phyloP scores from a whole-genome alignment of 768 basidiomycete genomes.

The Tricholoma furcatifolium region DNA sequence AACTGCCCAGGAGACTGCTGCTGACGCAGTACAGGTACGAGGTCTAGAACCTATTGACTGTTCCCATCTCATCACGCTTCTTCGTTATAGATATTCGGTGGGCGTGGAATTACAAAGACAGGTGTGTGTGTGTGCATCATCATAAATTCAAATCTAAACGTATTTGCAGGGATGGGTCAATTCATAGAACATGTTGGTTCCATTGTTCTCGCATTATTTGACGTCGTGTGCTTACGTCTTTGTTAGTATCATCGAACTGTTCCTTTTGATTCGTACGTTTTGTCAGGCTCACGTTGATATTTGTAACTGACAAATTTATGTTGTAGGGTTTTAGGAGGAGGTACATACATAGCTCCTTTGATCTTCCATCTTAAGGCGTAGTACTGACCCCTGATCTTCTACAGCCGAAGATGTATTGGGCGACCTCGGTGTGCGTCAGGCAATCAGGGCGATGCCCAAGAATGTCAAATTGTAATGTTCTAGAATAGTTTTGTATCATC shows the following conservation, averaged over 20 bases:
- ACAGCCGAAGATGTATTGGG: constrained; percentile 76
- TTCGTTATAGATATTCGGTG: constrained; percentile 65
- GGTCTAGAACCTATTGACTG: not conserved
- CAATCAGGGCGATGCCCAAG: constrained; percentile 73
- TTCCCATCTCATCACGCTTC: constrained; percentile 1
- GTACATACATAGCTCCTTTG: constrained; percentile 21
- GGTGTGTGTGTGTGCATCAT: constrained; percentile 40
- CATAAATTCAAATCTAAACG: constrained; percentile 2
- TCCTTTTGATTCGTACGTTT: constrained; percentile 57
- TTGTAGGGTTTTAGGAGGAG: constrained; percentile 65
- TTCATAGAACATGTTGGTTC: constrained; percentile 64
- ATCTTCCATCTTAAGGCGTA: not conserved
- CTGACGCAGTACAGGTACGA: constrained; percentile 64
- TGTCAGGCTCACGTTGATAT: not conserved
- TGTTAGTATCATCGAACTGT: constrained; percentile 61
- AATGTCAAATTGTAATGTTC: constrained; percentile 56
- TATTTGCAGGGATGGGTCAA: constrained; percentile 51
- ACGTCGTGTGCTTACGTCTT: constrained; percentile 22
- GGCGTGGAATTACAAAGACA: constrained; percentile 81
- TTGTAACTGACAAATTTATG: not conserved
- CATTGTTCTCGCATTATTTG: not conserved
- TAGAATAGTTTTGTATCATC: constrained; percentile 3
- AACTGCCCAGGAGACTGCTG: constrained; percentile 61
- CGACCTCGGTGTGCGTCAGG: constrained; percentile 82
- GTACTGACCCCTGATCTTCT: not conserved